These are phyloP conservation scores for Penicillium canescens DNA, from an alignment of 495 filamentous ascomycete genomes.

Conservation along the genomic window DNA sequence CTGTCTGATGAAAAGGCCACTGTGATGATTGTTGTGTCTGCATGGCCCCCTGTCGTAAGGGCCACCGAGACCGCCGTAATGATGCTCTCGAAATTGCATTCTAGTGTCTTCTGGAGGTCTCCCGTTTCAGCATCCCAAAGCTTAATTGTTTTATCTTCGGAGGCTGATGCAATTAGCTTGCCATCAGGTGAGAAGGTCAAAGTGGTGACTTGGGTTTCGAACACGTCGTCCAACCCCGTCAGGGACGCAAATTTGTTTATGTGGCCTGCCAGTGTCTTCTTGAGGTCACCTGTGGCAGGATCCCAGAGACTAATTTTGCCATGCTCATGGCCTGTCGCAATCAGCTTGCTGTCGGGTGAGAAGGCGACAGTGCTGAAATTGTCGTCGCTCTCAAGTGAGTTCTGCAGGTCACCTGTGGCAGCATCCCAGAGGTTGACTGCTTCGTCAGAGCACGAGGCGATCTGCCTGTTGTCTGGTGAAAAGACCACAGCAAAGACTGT, in stretches of 20 bases:
- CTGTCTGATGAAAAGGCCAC: too few relatives aligned
- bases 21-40: too few relatives aligned
- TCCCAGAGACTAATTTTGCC: conserved; percentile 2
- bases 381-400: too few relatives aligned
- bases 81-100: too few relatives aligned
- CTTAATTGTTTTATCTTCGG: not conserved
- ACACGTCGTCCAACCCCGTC: too few relatives aligned
- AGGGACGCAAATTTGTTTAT: too few relatives aligned
- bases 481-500: too few relatives aligned
- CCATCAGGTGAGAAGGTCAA: conserved; percentile 4
- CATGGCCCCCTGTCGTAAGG: not conserved
- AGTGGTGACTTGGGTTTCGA: not conserved
- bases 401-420: not conserved
- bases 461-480: too few relatives aligned
- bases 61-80: too few relatives aligned
- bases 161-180: too few relatives aligned
- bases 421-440: not conserved
- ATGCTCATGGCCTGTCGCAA: not conserved
- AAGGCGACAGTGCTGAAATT: not conserved
- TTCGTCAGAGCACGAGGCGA: not conserved
- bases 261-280: not conserved
- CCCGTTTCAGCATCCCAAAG: too few relatives aligned
- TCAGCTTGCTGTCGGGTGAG: not conserved
- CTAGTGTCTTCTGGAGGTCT: too few relatives aligned
- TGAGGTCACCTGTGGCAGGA: not conserved